These are phyloP conservation scores for Arthrobotrys pseudoclavata DNA, from an alignment of 2,329 filamentous ascomycete genomes.

Conservation along the genomic window DNA sequence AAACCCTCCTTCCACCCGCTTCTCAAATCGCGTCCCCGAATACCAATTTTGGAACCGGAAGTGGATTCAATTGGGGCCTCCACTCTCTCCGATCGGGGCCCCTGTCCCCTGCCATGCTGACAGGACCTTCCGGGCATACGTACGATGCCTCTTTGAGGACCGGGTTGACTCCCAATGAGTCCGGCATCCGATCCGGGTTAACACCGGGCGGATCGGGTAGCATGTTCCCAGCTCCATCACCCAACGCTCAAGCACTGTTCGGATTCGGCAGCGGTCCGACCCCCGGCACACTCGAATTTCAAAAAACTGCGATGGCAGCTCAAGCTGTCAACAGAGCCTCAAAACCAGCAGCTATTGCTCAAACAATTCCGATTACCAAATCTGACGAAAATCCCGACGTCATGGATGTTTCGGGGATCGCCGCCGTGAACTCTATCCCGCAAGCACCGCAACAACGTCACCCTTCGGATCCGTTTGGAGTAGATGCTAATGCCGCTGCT, in stretches of 20 bases:
- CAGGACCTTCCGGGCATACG: conserved; percentile 81
- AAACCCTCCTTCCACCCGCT: conserved; percentile 85
- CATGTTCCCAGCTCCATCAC: conserved; percentile 94
- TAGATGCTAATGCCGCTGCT: conserved; percentile 91
- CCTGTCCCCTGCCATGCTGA: conserved; percentile 96
- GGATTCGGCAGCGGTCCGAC: conserved; percentile 85
- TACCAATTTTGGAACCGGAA: conserved; percentile 80
- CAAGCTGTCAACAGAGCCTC: conserved; percentile 69
- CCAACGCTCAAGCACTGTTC: conserved; percentile 84
- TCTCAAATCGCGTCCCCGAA: conserved; percentile 92
- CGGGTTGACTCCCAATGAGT: conserved; percentile 95
- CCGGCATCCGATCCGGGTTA: conserved; percentile 87
- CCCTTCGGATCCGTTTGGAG: conserved; percentile 78
- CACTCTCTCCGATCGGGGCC: conserved; percentile 91
- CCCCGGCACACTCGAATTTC: conserved; percentile 91
- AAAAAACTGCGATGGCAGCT: conserved; percentile 88
- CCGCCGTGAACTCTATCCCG: conserved; percentile 65
- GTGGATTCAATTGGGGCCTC: conserved; percentile 82
- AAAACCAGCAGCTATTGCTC: conserved; percentile 65
- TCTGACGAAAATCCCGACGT: conserved; percentile 65
- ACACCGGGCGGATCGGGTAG: conserved; percentile 95
- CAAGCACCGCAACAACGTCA: conserved; percentile 65
- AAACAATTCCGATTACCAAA: conserved; percentile 69
- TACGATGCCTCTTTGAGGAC: conserved; percentile 76
- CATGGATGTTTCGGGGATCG: conserved; percentile 63